Base-by-base conservation (phyloP, 1,139 yeast species). In the Lodderomyces oxycetoniae region DNA sequence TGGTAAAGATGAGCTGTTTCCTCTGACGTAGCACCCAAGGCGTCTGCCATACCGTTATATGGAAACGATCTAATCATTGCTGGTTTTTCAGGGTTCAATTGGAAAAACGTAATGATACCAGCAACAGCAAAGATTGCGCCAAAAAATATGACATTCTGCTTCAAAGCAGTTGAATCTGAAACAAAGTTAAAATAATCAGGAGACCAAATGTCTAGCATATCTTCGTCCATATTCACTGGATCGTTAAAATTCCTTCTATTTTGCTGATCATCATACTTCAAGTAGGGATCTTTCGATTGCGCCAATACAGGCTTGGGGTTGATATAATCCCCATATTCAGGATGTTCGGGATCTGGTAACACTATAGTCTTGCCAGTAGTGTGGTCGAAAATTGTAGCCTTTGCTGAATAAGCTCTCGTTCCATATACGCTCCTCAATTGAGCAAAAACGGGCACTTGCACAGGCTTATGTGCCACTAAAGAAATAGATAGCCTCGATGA, bases 141-240 rank as follows among this genome's bases (percentile, higher is more conserved):
- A 49, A 81, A 74, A 58, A 82, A 82, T 24, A 70, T 59, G 25
- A 53, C 70, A 40, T 66, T 67, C 43, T 65, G 70, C 40, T 64
- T 69, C 37, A 79, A 57, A 2, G 95, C 95, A 28, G 76, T 68
- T 39, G 61, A 56, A 57, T 83, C 81, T 26, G 74, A 63, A 29
- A 78, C 83, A 32, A 66, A 57, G 49, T 78, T 77, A 55, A 68
- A 79, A 52, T 79, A 74, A 52, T 85, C 94, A 13, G 95, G 94
- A 9, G 95, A 78, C 95, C 95, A 86, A 68, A 84, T 73, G 55
- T 86, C 91, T 52, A 79, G 69, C 55, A 74, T 62, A 52, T 86
- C 95, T 46, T 79, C 84, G 46, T 79, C 75, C 36, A 77, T 77
- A 52, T 79, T 75, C 42, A 83, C 59, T 28, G 88, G 86, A 45